A percentile compares a stretch with the other conserved stretches of the same genome.
phyloP scores from a whole-genome alignment of 345 rosid genomes.

The Limnanthes douglasii region DNA sequence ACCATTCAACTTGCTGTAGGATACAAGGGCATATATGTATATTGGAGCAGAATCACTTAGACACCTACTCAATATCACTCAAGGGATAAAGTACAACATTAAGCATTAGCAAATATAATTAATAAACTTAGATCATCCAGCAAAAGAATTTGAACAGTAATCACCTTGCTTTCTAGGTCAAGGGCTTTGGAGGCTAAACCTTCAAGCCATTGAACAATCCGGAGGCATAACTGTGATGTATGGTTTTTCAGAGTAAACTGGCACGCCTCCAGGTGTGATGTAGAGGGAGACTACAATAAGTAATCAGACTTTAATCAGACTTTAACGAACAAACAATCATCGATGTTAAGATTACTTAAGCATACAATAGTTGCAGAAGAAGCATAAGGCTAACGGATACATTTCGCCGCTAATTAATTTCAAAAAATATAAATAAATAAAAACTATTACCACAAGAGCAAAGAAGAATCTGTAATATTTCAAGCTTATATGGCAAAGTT shows the following conservation, averaged over 20 bases:
- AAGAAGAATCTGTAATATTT: slow-evolving; percentile 3
- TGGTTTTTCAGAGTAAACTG: slow-evolving; percentile 78
- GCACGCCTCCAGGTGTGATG: slow-evolving; percentile 92
- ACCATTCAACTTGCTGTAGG: too few relatives aligned
- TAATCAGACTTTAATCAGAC: slow-evolving; percentile 6
- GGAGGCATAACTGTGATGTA: slow-evolving; percentile 87
- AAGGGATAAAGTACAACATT: background rate
- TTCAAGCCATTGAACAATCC: slow-evolving; percentile 92
- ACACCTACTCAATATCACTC: background rate
- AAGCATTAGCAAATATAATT: slow-evolving; percentile 1
- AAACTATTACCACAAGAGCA: slow-evolving; percentile 36
- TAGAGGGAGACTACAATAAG: slow-evolving; percentile 54
- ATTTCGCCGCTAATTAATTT: too few relatives aligned
- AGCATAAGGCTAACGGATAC: too few relatives aligned
- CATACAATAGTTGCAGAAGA: too few relatives aligned
- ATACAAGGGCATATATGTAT: too few relatives aligned
- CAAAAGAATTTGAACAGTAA: background rate
- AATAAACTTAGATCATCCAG: too few relatives aligned
- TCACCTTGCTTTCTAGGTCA: slow-evolving; percentile 87
- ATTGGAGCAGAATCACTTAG: too few relatives aligned
- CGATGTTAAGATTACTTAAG: slow-evolving; percentile 2
- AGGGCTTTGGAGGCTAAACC: slow-evolving; percentile 92
- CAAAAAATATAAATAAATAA: slow-evolving; percentile 5
- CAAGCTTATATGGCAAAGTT: slow-evolving; percentile 9
- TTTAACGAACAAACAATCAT: slow-evolving; percentile 7